Evolutionary conservation across 345 rosid genomes (phyloP).

Genomic region (Populus simonii): DNA sequence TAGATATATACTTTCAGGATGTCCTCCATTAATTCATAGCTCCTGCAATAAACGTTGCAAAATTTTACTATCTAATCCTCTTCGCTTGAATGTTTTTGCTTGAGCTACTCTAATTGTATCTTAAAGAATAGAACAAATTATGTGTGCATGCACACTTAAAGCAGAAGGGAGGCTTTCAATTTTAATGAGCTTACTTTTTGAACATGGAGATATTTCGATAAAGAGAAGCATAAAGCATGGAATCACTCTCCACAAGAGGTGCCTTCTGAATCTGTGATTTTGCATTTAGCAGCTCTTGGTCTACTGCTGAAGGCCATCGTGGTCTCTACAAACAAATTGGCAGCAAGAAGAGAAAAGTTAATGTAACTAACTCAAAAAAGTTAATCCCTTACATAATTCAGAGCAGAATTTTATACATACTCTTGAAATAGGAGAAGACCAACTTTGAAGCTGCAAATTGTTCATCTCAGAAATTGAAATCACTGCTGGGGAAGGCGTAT

Average conservation of each 20-base stretch:
- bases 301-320: constrained; percentile 56
- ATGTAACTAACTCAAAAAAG: background rate
- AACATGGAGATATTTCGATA: constrained; percentile 74
- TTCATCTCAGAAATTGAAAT: constrained; percentile 70
- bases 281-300: constrained; percentile 49
- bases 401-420: constrained; percentile 34
- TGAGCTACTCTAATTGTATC: background rate
- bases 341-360: constrained; percentile 7
- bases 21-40: constrained; percentile 88
- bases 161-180: background rate
- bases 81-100: background rate
- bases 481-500: constrained; percentile 36
- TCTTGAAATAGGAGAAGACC: constrained; percentile 38
- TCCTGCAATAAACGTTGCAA: constrained; percentile 46
- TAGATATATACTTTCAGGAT: constrained; percentile 77
- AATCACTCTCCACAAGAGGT: constrained; percentile 44
- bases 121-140: background rate
- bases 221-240: constrained; percentile 57
- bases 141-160: background rate
- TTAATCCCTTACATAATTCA: constrained; percentile 2
- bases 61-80: background rate
- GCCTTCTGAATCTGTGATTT: constrained; percentile 70
- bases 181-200: constrained; percentile 46
- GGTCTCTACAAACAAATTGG: constrained; percentile 44
- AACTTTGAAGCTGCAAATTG: constrained; percentile 52